Conservation (phyloP, 495 filamentous ascomycete genomes). For the Parathielavia appendiculata region DNA sequence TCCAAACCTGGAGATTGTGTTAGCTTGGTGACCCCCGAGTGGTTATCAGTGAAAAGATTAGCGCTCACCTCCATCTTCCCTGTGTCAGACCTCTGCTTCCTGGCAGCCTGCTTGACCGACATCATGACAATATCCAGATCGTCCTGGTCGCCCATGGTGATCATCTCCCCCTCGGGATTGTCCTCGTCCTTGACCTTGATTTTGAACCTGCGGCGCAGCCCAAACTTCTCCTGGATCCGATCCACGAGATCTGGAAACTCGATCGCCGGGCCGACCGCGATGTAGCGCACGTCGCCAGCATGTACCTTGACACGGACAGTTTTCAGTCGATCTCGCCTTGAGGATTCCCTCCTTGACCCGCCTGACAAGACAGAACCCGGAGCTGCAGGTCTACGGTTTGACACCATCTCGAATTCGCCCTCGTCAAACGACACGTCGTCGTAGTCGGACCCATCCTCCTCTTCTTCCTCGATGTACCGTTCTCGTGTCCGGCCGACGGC, state of each 20-base stretch:
- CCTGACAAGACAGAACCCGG: constrained; percentile 35
- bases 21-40: constrained; percentile 13
- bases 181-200: constrained; percentile 84
- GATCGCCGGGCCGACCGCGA: constrained; percentile 73
- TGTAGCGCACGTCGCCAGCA: constrained; percentile 85
- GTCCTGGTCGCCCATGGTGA: constrained; percentile 94
- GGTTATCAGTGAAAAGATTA: neutral
- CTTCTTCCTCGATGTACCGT: constrained; percentile 68
- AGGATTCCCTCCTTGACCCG: constrained; percentile 36
- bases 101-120: constrained; percentile 59
- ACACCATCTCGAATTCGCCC: constrained; percentile 79
- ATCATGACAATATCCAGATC: constrained; percentile 83
- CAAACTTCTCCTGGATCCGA: constrained; percentile 79
- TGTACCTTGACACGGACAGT: constrained; percentile 89
- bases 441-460: constrained; percentile 65
- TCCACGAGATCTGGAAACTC: constrained; percentile 70
- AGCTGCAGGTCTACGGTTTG: constrained; percentile 36
- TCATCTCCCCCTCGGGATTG: constrained; percentile 73
- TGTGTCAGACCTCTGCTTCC: constrained; percentile 70
- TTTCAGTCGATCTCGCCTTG: constrained; percentile 45
- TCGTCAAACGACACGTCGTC: constrained; percentile 65
- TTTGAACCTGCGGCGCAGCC: constrained; percentile 62
- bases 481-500: constrained; percentile 39
- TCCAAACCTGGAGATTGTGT: constrained; percentile 53
- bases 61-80: constrained; percentile 90